Conservation (phyloP, 306 rosid species). For the Glycine tomentella region DNA sequence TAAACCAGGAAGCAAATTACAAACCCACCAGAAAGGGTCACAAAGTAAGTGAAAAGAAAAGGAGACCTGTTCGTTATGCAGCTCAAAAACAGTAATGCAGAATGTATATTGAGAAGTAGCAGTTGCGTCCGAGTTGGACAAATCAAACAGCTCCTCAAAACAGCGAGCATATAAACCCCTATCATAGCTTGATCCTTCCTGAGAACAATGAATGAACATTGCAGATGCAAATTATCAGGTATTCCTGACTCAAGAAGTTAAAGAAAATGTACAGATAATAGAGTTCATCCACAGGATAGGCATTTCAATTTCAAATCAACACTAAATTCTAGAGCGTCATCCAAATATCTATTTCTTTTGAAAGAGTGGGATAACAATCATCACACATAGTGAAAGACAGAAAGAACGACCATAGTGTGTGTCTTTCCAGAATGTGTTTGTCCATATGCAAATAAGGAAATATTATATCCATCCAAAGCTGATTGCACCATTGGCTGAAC, state of each 20-base stretch:
- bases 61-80: slow-evolving; percentile 81
- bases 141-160: slow-evolving; percentile 85
- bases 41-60: slow-evolving; percentile 29
- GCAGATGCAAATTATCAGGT: slow-evolving; percentile 32
- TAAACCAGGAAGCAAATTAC: slow-evolving; percentile 25
- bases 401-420: slow-evolving; percentile 72
- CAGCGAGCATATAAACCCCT: slow-evolving; percentile 84
- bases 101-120: slow-evolving; percentile 72
- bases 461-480: slow-evolving; percentile 84
- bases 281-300: neutral
- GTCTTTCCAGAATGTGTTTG: slow-evolving; percentile 90
- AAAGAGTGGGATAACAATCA: slow-evolving; percentile 7
- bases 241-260: slow-evolving; percentile 14
- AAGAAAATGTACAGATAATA: slow-evolving; percentile 1
- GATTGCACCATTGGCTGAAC: slow-evolving; percentile 91
- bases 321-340: slow-evolving; percentile 26
- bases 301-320: slow-evolving; percentile 27
- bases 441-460: slow-evolving; percentile 82
- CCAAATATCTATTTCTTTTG: slow-evolving; percentile 15
- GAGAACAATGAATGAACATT: slow-evolving; percentile 43
- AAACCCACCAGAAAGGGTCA: slow-evolving; percentile 16
- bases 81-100: slow-evolving; percentile 71
- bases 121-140: slow-evolving; percentile 76
- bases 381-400: slow-evolving; percentile 43
- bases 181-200: slow-evolving; percentile 90